phyloP scores from a whole-genome alignment of 2,329 filamentous ascomycete species.

The Ceratocystis papillata region DNA sequence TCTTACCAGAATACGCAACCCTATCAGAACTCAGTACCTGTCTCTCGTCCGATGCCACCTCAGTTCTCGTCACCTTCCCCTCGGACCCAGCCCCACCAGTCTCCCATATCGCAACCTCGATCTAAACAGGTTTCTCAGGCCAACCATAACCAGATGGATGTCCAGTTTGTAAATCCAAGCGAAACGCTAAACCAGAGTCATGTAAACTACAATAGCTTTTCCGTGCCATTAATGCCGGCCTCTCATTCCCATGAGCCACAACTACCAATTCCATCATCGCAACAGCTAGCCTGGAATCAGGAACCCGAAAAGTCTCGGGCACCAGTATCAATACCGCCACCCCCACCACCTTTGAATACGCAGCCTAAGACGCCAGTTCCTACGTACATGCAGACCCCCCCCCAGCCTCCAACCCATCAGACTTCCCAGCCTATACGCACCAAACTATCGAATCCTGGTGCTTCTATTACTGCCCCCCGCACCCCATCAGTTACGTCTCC shows the following conservation, averaged over 20 bases:
- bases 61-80: slow-evolving; percentile 26
- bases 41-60: slow-evolving; percentile 22
- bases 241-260: slow-evolving; percentile 2
- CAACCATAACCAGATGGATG: slow-evolving; percentile 25
- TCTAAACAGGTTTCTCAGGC: slow-evolving; percentile 17
- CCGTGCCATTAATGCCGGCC: neutral
- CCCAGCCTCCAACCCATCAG: slow-evolving; percentile 27
- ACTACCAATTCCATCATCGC: neutral
- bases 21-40: slow-evolving; percentile 18
- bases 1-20: neutral
- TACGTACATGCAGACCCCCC: slow-evolving; percentile 21
- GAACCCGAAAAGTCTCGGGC: slow-evolving; percentile 34
- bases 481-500: slow-evolving; percentile 36
- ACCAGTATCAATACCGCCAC: slow-evolving; percentile 28
- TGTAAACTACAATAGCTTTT: slow-evolving; percentile 2
- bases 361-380: slow-evolving; percentile 23
- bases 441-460: slow-evolving; percentile 30
- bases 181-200: slow-evolving; percentile 20
- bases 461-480: slow-evolving; percentile 22
- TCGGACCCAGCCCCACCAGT: slow-evolving; percentile 23
- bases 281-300: slow-evolving; percentile 30
- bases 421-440: slow-evolving; percentile 30
- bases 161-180: slow-evolving; percentile 22
- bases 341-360: slow-evolving; percentile 26
- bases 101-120: slow-evolving; percentile 21